Evolutionary conservation across 371 early-diverging fungal species (phyloP), one percentile per base, ranked within the genome.

Genomic region (Phascolomyces articulosus): DNA sequence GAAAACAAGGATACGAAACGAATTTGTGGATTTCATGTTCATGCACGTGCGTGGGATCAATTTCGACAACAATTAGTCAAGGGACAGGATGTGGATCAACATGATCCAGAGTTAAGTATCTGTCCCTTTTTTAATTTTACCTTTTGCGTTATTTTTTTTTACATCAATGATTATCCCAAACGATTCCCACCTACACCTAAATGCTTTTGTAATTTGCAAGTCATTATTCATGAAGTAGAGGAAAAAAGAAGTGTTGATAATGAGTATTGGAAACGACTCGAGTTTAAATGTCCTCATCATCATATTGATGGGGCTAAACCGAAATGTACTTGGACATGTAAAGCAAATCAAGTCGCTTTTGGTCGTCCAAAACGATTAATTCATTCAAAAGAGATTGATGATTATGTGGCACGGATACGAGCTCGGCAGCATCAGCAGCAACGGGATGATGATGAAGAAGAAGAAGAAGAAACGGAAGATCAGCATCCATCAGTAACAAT

Each of bases 1-100:
- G 27, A 40, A 16, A 18, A 34, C 18, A 28, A 44, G 2, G 31
- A 28, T 8, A 10, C 15, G 8, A 53, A 44, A 29, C 29, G 40
- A 10, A 65, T 80, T 21, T 84, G 84, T 24, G 84, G 82, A 1
- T 84, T 82, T 26, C 84, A 84, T 66, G 60, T 82, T 9, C 84
- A 84, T 58, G 65, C 75, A 38, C 56, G 41, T 23, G 69, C 71
- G 0, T 82, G 82, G 80, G 63, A 69, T 15, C 28, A 60, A 41
- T 61, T 79, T 34, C 66, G 71, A 16, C 20, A 63, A 0, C 56
- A 47, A 9, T 23, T 70, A 1, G 40, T 63, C 20, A 20, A 58
- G 0, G 64, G 63, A 7, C 26, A 63, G 1, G 56, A 58, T 29
- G 26, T 78, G 24, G 57, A 71, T 26, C 23, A 57, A 1, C 44